Evolutionary conservation across 768 basidiomycete species (phyloP), one percentile per base, ranked within the genome.

Genomic region (Pholiota conissans): DNA sequence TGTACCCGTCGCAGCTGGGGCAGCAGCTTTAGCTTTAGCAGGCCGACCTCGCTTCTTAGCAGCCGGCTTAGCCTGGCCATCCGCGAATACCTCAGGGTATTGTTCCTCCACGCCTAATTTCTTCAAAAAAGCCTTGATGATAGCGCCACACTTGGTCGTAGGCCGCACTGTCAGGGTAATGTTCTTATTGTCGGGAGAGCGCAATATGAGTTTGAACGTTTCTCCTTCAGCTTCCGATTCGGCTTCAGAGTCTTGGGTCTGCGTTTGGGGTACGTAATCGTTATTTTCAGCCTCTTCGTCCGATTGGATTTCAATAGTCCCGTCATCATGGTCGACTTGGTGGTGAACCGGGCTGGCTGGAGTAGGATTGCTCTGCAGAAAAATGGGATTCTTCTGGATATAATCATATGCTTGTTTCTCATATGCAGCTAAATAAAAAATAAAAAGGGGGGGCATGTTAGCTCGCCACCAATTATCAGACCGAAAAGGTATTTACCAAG

Each of bases 101-200:
- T 83, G 76, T 47, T 81, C 79, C 28, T 79, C 76, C 53, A 92
- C 66, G 0, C 82, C 86, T 4, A 84, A 83, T 64, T 82, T 84
- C 69, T 83, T 89, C 65, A 93, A 73, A 69, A 88, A 93, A 0
- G 87, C 89, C 63, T 81, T 82, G 50, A 93, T 81, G 54, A 93
- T 89, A 0, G 86, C 83, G 13, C 85, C 86, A 55, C 90, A 91
- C 54, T 82, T 91, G 18, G 91, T 90, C 18, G 86, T 87, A 6
- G 83, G 80, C 6, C 89, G 86, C 5, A 92, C 91, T 2, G 79
- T 86, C 29, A 93, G 75, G 0, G 79, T 77, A 47, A 92, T 78
- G 35, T 83, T 79, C 56, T 81, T 85, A 16, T 73, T 69, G 30
- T 72, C 74, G 10, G 76, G 72, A 1, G 89, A 89, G 16, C 88